Conservation (phyloP, 179 eudicot genomes). For the Heliamphora pulchella region DNA sequence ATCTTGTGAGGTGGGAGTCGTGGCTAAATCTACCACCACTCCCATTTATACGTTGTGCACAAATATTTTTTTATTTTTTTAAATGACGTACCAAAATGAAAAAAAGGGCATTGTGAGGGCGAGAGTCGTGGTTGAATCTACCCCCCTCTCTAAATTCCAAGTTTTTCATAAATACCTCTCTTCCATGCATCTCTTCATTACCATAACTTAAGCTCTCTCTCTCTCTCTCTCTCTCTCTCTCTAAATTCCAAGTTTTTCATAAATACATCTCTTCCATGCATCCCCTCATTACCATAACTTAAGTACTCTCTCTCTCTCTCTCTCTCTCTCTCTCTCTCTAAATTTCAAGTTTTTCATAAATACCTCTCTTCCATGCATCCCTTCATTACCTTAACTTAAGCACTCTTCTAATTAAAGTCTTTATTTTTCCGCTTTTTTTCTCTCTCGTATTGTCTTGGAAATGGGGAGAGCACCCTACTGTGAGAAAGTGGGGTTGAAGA, state of each 20-base stretch:
- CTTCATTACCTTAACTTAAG: too few relatives aligned
- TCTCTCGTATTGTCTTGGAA: not conserved
- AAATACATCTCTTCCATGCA: too few relatives aligned
- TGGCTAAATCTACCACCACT: conserved; percentile 39
- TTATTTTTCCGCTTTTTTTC: not conserved
- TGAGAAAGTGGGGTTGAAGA: conserved; percentile 53
- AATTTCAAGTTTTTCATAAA: not conserved
- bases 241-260: too few relatives aligned
- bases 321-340: not conserved
- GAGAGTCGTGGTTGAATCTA: too few relatives aligned
- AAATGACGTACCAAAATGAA: too few relatives aligned
- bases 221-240: too few relatives aligned
- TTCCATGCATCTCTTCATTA: not conserved
- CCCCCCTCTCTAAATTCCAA: not conserved
- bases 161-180: not conserved
- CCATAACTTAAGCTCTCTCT: not conserved
- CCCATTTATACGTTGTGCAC: not conserved
- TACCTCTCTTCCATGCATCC: not conserved
- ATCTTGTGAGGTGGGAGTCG: conserved; percentile 19
- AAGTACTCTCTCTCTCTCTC: not conserved
- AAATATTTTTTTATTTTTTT: too few relatives aligned
- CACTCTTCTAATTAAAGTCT: not conserved
- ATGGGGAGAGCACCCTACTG: conserved; percentile 63
- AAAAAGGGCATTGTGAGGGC: too few relatives aligned
- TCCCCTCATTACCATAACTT: too few relatives aligned